A percentile compares a stretch with the other conserved stretches of the same genome.
Evolutionary conservation across 306 rosid genomes (phyloP).

Genomic region (Malus sieversii): DNA sequence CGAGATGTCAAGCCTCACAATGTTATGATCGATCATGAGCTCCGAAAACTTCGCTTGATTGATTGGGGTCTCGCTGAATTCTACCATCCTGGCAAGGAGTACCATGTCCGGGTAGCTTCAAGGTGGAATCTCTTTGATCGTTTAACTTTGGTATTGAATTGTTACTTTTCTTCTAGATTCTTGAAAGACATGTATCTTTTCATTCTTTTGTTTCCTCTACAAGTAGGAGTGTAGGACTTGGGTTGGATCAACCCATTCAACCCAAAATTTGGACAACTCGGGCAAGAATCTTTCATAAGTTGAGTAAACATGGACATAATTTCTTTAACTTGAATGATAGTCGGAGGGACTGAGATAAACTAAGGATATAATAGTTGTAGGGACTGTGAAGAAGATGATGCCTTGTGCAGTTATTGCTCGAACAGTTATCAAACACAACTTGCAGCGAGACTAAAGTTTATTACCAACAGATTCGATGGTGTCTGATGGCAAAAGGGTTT

Average conservation of each 20-base stretch:
- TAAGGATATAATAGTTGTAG: neutral
- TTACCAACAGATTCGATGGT: neutral
- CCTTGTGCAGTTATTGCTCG: neutral
- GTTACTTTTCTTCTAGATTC: neutral
- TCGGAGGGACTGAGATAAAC: neutral
- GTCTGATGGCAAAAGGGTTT: neutral
- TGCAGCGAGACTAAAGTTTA: neutral
- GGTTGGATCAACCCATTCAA: neutral
- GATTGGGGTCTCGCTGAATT: constrained; percentile 52
- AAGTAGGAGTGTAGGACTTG: neutral
- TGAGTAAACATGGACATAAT: neutral
- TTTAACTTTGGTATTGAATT: neutral
- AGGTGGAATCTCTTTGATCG: constrained; percentile 14
- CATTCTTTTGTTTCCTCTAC: neutral
- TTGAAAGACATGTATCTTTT: neutral
- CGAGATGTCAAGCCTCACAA: constrained; percentile 48
- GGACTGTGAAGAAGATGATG: neutral
- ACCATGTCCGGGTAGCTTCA: constrained; percentile 44
- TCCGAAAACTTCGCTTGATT: constrained; percentile 40
- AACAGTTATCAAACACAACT: neutral
- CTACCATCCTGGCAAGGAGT: constrained; percentile 46
- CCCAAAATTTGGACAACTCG: neutral
- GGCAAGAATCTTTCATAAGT: neutral
- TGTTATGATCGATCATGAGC: constrained; percentile 45
- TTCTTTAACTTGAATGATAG: neutral